Conservation (phyloP, 352 stramenopile species). For the Pythium apleroticum region DNA sequence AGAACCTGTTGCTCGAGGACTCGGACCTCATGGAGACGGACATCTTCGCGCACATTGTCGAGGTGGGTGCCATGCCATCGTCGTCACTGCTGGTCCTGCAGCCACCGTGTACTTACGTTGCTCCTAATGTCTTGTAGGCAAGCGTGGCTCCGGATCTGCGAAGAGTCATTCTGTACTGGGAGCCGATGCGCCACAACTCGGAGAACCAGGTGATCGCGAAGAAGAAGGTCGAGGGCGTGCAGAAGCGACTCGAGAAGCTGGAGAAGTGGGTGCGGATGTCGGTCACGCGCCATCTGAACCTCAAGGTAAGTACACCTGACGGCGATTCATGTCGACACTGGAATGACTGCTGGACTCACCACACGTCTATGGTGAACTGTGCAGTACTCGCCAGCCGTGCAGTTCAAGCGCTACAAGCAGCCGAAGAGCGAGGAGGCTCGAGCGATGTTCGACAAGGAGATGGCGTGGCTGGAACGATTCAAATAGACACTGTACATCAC, state of each 20-base stretch:
- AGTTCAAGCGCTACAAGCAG: constrained; percentile 76
- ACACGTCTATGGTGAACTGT: background rate
- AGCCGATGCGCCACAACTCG: constrained; percentile 65
- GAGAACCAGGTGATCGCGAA: constrained; percentile 75
- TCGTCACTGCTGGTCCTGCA: no score
- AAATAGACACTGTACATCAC: constrained; percentile 18
- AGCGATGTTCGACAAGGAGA: constrained; percentile 69
- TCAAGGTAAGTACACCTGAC: constrained; percentile 51
- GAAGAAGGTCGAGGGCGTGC: constrained; percentile 64
- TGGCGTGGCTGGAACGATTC: constrained; percentile 74
- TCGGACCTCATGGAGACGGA: constrained; percentile 55
- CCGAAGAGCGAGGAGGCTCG: constrained; percentile 60
- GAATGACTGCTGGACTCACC: background rate
- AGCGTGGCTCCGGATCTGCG: constrained; percentile 70
- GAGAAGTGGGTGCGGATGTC: constrained; percentile 69
- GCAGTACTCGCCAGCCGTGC: constrained; percentile 73
- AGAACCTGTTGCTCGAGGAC: constrained; percentile 68
- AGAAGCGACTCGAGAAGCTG: constrained; percentile 58
- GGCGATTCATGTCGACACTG: background rate
- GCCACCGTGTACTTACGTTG: background rate
- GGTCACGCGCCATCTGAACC: constrained; percentile 73
- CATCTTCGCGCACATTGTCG: constrained; percentile 67
- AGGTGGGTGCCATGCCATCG: constrained; percentile 36
- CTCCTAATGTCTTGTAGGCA: constrained; percentile 31
- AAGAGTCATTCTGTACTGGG: constrained; percentile 70